Evolutionary conservation across 306 rosid genomes (phyloP), one percentile per base, ranked within the genome.

Genomic region (Canavalia gladiata): DNA sequence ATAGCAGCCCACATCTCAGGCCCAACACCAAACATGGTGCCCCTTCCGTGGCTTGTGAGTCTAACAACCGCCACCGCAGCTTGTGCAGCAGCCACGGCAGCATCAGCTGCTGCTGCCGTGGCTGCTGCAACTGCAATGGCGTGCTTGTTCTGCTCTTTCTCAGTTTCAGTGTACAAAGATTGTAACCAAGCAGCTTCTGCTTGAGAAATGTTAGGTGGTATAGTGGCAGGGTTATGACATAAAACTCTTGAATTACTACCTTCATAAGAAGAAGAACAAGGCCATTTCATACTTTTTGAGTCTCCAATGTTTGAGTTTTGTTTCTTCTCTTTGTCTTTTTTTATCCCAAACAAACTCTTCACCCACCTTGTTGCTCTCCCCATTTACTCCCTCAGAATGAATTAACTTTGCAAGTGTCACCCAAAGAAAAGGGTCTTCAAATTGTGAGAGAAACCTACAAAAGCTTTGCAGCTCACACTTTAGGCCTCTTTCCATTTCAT

Each of bases 111-210:
- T 0, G 97, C 97, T 0, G 98, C 94, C 0, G 98, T 91, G 43
- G 97, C 97, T 0, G 97, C 97, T 0, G 97, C 98, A 3, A 94
- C 98, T 0, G 98, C 98, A 62, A 92, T 87, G 5, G 98, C 98
- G 4, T 94, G 98, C 88, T 91, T 91, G 90, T 69, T 94, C 84
- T 91, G 96, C 50, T 94, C 94, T 54, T 84, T 77, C 80, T 88
- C 97, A 72, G 90, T 82, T 64, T 91, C 91, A 0, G 78, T 75
- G 90, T 81, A 85, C 86, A 77, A 84, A 0, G 97, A 86, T 39
- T 88, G 90, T 3, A 94, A 77, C 98, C 98, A 94, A 46, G 93
- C 89, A 1, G 97, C 97, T 74, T 94, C 97, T 2, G 93, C 89
- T 1, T 88, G 82, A 0, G 98, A 92, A 10, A 92, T 76, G 78